A percentile compares a stretch with the other conserved stretches of the same genome.
Conservation (phyloP, 2,329 filamentous ascomycete genomes). For the Botryosphaeria agaves region DNA sequence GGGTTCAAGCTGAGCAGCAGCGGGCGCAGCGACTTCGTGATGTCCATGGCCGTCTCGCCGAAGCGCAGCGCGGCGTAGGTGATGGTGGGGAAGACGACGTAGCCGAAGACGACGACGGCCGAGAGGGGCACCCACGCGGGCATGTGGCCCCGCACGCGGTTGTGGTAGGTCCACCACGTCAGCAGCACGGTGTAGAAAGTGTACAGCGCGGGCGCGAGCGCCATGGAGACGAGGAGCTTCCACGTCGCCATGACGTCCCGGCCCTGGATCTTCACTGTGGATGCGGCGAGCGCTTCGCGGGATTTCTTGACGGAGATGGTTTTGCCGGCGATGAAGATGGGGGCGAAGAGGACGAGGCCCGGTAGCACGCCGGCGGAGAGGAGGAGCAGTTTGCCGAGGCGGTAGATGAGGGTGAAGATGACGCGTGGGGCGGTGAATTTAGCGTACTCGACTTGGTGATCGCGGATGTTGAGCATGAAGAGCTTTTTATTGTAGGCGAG, state of each 20-base stretch:
- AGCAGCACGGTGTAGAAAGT: conserved; percentile 62
- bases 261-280: conserved; percentile 75
- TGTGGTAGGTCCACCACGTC: conserved; percentile 61
- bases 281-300: conserved; percentile 66
- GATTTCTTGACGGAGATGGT: conserved; percentile 69
- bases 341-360: conserved; percentile 72
- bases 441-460: conserved; percentile 89
- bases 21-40: conserved; percentile 82
- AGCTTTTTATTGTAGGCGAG: conserved; percentile 76
- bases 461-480: conserved; percentile 68
- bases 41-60: conserved; percentile 97
- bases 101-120: conserved; percentile 55
- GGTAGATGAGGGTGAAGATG: conserved; percentile 60
- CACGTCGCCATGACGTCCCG: conserved; percentile 85
- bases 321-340: conserved; percentile 73
- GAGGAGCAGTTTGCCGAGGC: conserved; percentile 58
- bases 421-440: conserved; percentile 65
- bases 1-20: conserved; percentile 75
- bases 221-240: conserved; percentile 81
- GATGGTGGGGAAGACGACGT: conserved; percentile 68
- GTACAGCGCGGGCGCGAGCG: conserved; percentile 67
- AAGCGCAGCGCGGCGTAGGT: conserved; percentile 90
- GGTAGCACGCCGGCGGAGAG: conserved; percentile 71
- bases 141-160: conserved; percentile 67
- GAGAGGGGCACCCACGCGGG: conserved; percentile 68